Conservation (phyloP, 2,329 filamentous ascomycete species). For the Thelonectria blattea region DNA sequence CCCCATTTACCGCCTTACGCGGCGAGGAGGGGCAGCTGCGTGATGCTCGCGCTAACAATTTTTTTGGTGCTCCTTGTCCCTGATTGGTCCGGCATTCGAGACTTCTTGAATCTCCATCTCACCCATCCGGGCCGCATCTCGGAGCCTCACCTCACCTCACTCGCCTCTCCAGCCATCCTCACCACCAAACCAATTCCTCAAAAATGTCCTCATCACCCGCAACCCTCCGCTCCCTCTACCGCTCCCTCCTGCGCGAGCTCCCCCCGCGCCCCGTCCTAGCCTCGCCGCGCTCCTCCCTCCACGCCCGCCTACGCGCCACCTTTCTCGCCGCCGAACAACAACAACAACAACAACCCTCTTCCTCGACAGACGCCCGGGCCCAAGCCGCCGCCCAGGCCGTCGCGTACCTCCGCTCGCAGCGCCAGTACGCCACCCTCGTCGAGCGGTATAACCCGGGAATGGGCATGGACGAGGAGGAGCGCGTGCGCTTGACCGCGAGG, state of each 20-base stretch:
- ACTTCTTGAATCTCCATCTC: not conserved
- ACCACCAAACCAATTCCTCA: not conserved
- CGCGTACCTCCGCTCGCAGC: constrained; percentile 83
- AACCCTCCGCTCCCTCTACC: constrained; percentile 79
- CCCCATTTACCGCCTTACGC: constrained; percentile 17
- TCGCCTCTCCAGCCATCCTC: not conserved
- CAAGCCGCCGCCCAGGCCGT: constrained; percentile 74
- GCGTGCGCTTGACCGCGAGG: constrained; percentile 81
- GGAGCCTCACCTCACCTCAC: constrained; percentile 1
- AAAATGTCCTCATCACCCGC: constrained; percentile 50
- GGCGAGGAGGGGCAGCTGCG: constrained; percentile 20
- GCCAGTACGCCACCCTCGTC: constrained; percentile 78
- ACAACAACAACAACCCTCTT: constrained; percentile 49
- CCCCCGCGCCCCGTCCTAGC: constrained; percentile 69
- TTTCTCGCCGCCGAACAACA: constrained; percentile 49
- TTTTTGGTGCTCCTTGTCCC: not conserved
- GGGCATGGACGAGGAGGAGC: constrained; percentile 84
- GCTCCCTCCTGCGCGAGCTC: constrained; percentile 85
- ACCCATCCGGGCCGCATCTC: not conserved
- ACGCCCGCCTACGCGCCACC: constrained; percentile 41
- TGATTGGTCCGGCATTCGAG: constrained; percentile 17
- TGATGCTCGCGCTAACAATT: constrained; percentile 12
- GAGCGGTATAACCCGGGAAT: constrained; percentile 95
- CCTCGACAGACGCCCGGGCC: constrained; percentile 32
- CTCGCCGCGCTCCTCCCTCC: constrained; percentile 61